These are phyloP conservation scores for Backusella morwellensis DNA, from an alignment of 192 early-diverging fungal genomes.

Conservation along the genomic window DNA sequence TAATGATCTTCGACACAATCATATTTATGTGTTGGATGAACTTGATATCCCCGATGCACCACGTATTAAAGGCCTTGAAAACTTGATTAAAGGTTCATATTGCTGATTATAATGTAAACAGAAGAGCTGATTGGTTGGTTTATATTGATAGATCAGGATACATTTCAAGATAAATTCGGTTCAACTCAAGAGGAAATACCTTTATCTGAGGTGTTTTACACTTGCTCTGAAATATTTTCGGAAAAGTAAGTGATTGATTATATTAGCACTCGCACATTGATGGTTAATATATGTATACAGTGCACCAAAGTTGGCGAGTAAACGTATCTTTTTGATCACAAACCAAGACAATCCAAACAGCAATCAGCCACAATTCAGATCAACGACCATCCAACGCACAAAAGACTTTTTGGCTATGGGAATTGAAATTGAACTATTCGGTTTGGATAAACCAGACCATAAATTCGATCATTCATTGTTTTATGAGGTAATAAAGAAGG, in stretches of 20 bases:
- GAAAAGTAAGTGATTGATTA: conserved; percentile 40
- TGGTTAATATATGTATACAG: conserved; percentile 15
- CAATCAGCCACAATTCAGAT: conserved; percentile 41
- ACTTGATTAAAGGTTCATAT: conserved; percentile 46
- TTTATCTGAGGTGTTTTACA: conserved; percentile 65
- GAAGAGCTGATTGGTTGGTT: background rate
- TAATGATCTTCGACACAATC: conserved; percentile 27
- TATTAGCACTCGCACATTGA: background rate
- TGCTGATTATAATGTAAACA: background rate
- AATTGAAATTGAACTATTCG: conserved; percentile 64
- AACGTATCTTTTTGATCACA: conserved; percentile 74
- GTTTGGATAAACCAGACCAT: conserved; percentile 45
- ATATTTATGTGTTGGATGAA: conserved; percentile 61
- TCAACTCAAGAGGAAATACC: conserved; percentile 48
- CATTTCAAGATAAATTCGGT: conserved; percentile 50
- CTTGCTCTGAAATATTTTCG: conserved; percentile 57
- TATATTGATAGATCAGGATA: conserved; percentile 24
- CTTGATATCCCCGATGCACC: conserved; percentile 61
- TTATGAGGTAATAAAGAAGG: conserved; percentile 48
- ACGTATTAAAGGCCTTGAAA: conserved; percentile 60
- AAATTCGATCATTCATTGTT: conserved; percentile 57
- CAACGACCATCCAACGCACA: conserved; percentile 54
- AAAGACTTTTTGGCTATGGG: conserved; percentile 58
- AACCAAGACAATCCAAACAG: conserved; percentile 64
- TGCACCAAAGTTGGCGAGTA: conserved; percentile 47